These are phyloP conservation scores for Penicillium thymicola DNA, from an alignment of 2,329 filamentous ascomycete genomes.

Conservation along the genomic window DNA sequence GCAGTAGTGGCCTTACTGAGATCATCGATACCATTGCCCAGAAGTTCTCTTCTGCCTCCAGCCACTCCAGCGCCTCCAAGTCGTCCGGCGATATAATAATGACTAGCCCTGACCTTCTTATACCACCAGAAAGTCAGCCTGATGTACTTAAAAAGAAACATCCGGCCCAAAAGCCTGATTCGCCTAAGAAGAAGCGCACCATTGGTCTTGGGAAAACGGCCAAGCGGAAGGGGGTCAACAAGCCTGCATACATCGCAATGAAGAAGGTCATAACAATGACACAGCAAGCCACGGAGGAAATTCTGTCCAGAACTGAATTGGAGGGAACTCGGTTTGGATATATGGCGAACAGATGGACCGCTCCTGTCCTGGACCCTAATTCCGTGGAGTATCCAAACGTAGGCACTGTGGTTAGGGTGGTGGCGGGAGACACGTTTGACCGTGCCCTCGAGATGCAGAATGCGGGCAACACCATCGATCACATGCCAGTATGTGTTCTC, in stretches of 20 bases:
- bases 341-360: background rate
- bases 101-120: background rate
- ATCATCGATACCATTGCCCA: background rate
- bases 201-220: too few relatives aligned
- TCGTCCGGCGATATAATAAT: background rate
- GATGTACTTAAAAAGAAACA: background rate
- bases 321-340: background rate
- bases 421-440: constrained; percentile 59
- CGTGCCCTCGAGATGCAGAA: constrained; percentile 47
- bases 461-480: constrained; percentile 14
- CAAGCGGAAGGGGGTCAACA: too few relatives aligned
- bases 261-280: background rate
- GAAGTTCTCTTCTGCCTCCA: background rate
- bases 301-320: background rate
- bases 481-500: constrained; percentile 54
- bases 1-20: background rate
- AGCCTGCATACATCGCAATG: background rate
- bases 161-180: background rate
- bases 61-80: background rate
- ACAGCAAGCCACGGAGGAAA: background rate
- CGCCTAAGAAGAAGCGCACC: background rate
- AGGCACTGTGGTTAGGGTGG: constrained; percentile 46
- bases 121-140: background rate
- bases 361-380: constrained; percentile 36
- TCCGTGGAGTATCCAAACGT: constrained; percentile 43